Evolutionary conservation across 1,284 basidiomycete genomes (phyloP), one percentile per base, ranked within the genome.

Genomic region (Phaffia rhodozyma): DNA sequence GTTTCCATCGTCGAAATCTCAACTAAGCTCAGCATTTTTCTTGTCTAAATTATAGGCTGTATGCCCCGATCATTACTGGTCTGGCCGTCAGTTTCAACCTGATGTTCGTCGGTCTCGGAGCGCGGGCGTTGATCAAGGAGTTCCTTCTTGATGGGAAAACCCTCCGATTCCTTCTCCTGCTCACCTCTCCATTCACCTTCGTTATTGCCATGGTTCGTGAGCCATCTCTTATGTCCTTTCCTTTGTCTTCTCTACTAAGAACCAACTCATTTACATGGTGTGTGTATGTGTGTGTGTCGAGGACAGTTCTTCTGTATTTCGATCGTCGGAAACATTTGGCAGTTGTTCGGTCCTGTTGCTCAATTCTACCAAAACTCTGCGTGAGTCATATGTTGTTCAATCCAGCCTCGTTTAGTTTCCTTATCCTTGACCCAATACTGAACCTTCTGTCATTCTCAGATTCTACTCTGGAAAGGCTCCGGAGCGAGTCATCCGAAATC

Each of bases 31-130:
- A 34, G 9, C 9, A 5, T 34, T 9, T 9, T 34, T 34, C 32
- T 34, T 34, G 32, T 34, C 32, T 34, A 5, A 9, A 34, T 34
- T 9, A 34, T 58, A 81, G 84, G 55, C 79, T 88, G n/a, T 85
- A 86, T 68, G 87, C 86, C 5, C 87, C 89, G 0, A 73, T 91
- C 60, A 87, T 89, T 69, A 82, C 82, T 57, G 89, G 89, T 23
- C 71, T 89, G 11, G 85, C 85, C 11, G 71, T 76, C 60, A 75
- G 72, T 13, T 67, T 77, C 60, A 72, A 73, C 62, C 70, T 71
- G 52, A 62, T 74, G 13, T 49, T 81, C 80, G 67, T 87, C 78
- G 20, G 73, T 84, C 68, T 82, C 80, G 23, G 71, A 82, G 61
- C 87, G 58, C 68, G 87, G 85, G 72, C 73, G 80, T 75, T 90